Evolutionary conservation across 2,329 filamentous ascomycete species (phyloP).

Genomic region (Talaromyces atroroseus): DNA sequence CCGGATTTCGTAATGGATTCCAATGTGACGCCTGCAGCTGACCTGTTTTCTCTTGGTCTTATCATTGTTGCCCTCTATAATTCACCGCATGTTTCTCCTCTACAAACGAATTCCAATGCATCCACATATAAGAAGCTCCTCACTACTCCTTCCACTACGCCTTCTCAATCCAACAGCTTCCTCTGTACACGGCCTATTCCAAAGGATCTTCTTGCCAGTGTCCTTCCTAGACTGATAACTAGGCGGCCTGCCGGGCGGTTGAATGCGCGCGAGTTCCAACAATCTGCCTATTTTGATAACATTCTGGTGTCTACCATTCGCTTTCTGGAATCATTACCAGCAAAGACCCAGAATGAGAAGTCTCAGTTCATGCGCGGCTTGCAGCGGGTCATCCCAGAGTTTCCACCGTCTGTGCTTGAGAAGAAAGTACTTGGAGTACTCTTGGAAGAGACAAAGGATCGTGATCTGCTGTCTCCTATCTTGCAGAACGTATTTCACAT

Average conservation of each 20-base stretch:
- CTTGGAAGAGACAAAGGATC: conserved; percentile 90
- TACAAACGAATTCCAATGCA: conserved; percentile 74
- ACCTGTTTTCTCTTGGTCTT: conserved; percentile 90
- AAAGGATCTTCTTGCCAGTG: conserved; percentile 66
- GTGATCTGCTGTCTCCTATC: conserved; percentile 75
- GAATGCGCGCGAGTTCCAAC: conserved; percentile 84
- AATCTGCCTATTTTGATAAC: conserved; percentile 95
- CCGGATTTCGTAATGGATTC: conserved; percentile 93
- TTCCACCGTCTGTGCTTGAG: conserved; percentile 88
- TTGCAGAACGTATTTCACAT: conserved; percentile 92
- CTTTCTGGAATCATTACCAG: conserved; percentile 84
- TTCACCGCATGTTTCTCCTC: conserved; percentile 80
- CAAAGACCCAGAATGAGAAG: conserved; percentile 89
- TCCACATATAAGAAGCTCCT: conserved; percentile 84
- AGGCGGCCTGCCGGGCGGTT: conserved; percentile 80
- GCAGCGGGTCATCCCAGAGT: conserved; percentile 79
- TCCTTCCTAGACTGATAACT: conserved; percentile 81
- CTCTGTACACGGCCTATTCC: conserved; percentile 74
- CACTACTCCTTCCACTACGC: conserved; percentile 69
- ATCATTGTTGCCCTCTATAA: conserved; percentile 89
- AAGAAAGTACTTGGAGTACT: conserved; percentile 88
- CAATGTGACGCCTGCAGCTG: conserved; percentile 74
- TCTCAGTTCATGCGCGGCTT: conserved; percentile 85
- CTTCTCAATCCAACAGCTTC: conserved; percentile 76
- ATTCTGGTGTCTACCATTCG: conserved; percentile 93